Evolutionary conservation across 208 protist species (phyloP).

Genomic region (Angomonas deanei): DNA sequence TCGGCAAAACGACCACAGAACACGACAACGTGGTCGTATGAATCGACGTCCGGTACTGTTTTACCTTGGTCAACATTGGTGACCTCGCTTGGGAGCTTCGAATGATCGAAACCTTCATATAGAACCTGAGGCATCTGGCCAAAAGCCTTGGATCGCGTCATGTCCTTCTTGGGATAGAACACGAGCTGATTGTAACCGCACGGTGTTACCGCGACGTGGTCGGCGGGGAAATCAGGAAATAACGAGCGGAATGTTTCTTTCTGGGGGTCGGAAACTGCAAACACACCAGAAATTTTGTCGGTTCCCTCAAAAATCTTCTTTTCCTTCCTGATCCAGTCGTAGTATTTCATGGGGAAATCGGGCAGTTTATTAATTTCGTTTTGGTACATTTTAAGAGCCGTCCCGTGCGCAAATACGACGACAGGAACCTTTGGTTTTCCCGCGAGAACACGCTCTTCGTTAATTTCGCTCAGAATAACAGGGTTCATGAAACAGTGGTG

Average conservation of each 20-base stretch:
- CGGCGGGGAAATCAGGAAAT: constrained; percentile 47
- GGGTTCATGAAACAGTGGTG: constrained; percentile 83
- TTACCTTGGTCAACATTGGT: constrained; percentile 21
- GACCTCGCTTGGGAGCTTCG: constrained; percentile 20
- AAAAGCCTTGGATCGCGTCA: constrained; percentile 60
- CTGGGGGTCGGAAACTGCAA: constrained; percentile 56
- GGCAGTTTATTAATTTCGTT: constrained; percentile 57
- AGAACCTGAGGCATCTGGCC: constrained; percentile 48
- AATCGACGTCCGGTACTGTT: constrained; percentile 40
- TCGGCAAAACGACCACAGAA: constrained; percentile 77
- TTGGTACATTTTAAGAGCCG: constrained; percentile 78
- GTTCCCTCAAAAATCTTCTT: constrained; percentile 54
- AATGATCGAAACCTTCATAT: constrained; percentile 44
- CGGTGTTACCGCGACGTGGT: constrained; percentile 56
- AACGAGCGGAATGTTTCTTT: constrained; percentile 54
- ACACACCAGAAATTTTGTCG: constrained; percentile 46
- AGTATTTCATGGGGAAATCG: constrained; percentile 75
- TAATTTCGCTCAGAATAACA: constrained; percentile 61
- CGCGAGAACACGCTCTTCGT: constrained; percentile 27
- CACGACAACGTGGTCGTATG: constrained; percentile 56
- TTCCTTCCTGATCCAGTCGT: constrained; percentile 55
- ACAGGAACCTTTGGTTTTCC: constrained; percentile 45
- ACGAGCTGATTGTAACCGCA: constrained; percentile 75
- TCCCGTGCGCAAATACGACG: constrained; percentile 69
- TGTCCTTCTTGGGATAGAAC: constrained; percentile 46